phyloP scores from a whole-genome alignment of 2,329 filamentous ascomycete species.

The Remersonia thermophila region DNA sequence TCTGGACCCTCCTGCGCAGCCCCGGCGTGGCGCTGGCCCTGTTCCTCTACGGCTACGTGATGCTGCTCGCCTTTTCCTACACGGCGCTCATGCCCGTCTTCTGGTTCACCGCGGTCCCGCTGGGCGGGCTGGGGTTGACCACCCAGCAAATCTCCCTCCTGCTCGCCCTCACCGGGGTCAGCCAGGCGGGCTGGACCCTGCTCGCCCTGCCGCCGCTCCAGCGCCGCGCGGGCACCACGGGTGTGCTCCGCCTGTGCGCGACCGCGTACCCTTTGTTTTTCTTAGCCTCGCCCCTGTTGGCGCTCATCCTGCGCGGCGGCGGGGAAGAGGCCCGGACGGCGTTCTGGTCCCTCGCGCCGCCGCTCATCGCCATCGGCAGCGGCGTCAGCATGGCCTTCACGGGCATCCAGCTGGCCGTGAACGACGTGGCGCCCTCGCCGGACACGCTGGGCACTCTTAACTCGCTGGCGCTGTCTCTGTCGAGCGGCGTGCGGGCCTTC shows the following conservation, averaged over 20 bases:
- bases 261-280: constrained; percentile 54
- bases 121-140: constrained; percentile 55
- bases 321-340: constrained; percentile 23
- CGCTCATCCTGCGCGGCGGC: constrained; percentile 40
- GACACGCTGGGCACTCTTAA: constrained; percentile 59
- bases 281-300: constrained; percentile 37
- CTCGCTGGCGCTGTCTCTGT: constrained; percentile 49
- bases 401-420: constrained; percentile 58
- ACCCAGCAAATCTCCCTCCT: constrained; percentile 52
- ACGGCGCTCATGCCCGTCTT: constrained; percentile 60
- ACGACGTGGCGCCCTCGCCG: constrained; percentile 57
- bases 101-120: constrained; percentile 47
- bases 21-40: constrained; percentile 57
- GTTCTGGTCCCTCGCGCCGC: constrained; percentile 46
- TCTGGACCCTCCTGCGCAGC: constrained; percentile 42
- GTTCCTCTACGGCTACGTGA: constrained; percentile 51
- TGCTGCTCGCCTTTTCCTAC: constrained; percentile 58
- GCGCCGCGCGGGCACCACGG: constrained; percentile 50
- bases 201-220: constrained; percentile 59
- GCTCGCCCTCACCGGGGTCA: constrained; percentile 50
- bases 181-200: constrained; percentile 61
- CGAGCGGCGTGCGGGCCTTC: constrained; percentile 51
- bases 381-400: constrained; percentile 61
- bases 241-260: constrained; percentile 47
- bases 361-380: constrained; percentile 40